Percentiles rank a stretch among this genome's conserved stretches.
Evolutionary conservation across 345 rosid genomes (phyloP).

Genomic region (Cardamine occulta): DNA sequence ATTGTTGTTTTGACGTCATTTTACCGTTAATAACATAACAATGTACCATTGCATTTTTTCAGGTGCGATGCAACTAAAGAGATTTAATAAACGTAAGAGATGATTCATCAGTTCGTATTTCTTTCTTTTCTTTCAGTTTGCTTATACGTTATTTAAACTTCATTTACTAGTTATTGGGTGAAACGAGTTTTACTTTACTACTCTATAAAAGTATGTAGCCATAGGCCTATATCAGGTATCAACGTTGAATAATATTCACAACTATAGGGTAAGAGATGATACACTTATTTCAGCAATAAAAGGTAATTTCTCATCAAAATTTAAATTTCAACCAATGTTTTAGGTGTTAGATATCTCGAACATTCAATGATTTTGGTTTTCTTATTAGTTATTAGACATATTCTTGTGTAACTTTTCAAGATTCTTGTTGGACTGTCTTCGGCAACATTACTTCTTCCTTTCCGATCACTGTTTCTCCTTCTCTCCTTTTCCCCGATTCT

Average conservation of each 20-base stretch:
- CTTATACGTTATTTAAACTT: not conserved
- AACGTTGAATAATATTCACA: too few species aligned
- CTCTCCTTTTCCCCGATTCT: slow-evolving; percentile 36
- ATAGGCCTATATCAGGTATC: not conserved
- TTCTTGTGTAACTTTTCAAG: slow-evolving; percentile 30
- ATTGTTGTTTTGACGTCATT: not conserved
- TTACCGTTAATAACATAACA: slow-evolving; percentile 8
- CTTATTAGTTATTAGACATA: not conserved
- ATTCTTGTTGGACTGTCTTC: slow-evolving; percentile 34
- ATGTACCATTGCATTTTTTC: slow-evolving; percentile 2
- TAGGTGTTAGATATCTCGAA: not conserved
- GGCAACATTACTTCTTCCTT: slow-evolving; percentile 11
- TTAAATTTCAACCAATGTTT: not conserved
- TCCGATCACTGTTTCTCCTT: slow-evolving; percentile 40
- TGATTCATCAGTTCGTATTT: not conserved
- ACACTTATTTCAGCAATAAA: too few species aligned
- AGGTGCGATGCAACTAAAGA: slow-evolving; percentile 5
- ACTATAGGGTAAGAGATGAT: not conserved
- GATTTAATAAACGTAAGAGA: not conserved
- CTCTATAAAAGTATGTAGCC: not conserved
- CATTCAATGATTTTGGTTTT: slow-evolving; percentile 8
- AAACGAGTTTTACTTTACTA: not conserved
- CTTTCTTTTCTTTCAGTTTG: not conserved
- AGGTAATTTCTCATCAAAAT: not conserved
- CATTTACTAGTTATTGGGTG: not conserved